Base-by-base conservation (phyloP, 768 basidiomycete species). In the Infundibulicybe gibba region DNA sequence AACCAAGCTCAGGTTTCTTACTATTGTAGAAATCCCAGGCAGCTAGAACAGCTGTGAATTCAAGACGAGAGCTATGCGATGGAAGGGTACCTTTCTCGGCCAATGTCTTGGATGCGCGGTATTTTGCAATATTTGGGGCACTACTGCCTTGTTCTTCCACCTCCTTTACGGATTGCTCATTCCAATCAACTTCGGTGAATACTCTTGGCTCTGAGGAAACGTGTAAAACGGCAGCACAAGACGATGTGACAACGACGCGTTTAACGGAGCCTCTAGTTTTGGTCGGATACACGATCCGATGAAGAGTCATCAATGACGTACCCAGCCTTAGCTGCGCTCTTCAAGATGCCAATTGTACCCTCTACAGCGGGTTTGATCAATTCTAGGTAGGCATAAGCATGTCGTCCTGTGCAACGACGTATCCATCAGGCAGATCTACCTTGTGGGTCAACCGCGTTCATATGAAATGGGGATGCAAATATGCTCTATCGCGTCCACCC, bases 401-500 rank as follows among this genome's bases (percentile, higher is more conserved):
- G 19, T 33, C 30, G 3, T 17, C 10, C 14, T 8, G 20, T 20
- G 14, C 17, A 13, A 21, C 13, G 5, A 19, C 13, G 31, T 40
- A 31, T 25, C 40, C 10, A 3, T 0, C 15, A 30, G 14, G 20
- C 11, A 16, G 11, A 47, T 44, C 19, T 53, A 66, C 66, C 64
- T 50, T 64, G 50, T 3, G 76, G 75, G 33, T 80, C 72, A 16
- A 68, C 64, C 1, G 67, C 71, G 1, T 72, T 64, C 20, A 68
- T 51, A 45, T 75, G 66, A 55, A 81, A 74, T 1, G 87, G 86
- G 1, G 85, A 87, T 0, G 85, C 85, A 3, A n/a, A 73, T 80
- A 56, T 89, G 88, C 33, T 69, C 74, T 43, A 93, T 78, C 0
- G 76, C 90, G 49, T 88, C 82, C 6, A 91, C 80, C 1, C 87